Conservation (phyloP, 2,329 filamentous ascomycete species). For the Aurifilum marmelostoma region DNA sequence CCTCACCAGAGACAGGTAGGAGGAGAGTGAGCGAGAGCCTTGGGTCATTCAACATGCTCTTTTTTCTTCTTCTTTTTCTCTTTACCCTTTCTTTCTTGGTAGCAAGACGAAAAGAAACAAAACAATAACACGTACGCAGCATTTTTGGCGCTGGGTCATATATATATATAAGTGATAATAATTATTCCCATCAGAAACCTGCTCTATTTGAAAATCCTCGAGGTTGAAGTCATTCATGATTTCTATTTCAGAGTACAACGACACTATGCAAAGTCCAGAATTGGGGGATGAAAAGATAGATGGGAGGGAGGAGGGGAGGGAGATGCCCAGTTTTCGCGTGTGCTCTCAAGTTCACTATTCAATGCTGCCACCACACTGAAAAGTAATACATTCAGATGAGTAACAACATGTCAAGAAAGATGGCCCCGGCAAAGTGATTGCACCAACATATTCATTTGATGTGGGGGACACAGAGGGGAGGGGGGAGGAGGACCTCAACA, state of each 20-base stretch:
- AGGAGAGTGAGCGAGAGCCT: neutral
- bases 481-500: too few relatives aligned
- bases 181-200: neutral
- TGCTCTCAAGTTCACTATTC: neutral
- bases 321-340: neutral
- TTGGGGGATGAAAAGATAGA: neutral
- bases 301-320: too few relatives aligned
- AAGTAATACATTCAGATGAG: too few relatives aligned
- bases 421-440: neutral
- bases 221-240: neutral
- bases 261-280: neutral
- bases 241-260: neutral
- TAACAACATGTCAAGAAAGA: neutral
- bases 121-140: neutral
- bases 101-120: neutral
- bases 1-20: neutral
- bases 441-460: neutral
- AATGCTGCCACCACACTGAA: neutral
- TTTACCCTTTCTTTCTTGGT: neutral
- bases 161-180: neutral
- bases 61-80: neutral
- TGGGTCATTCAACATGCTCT: conserved; percentile 27
- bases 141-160: neutral
- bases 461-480: too few relatives aligned
- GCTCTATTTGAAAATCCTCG: neutral